Percentiles rank a stretch among this genome's conserved stretches.
These are phyloP conservation scores for Triadica sebifera DNA, from an alignment of 345 rosid species.

Conservation along the genomic window DNA sequence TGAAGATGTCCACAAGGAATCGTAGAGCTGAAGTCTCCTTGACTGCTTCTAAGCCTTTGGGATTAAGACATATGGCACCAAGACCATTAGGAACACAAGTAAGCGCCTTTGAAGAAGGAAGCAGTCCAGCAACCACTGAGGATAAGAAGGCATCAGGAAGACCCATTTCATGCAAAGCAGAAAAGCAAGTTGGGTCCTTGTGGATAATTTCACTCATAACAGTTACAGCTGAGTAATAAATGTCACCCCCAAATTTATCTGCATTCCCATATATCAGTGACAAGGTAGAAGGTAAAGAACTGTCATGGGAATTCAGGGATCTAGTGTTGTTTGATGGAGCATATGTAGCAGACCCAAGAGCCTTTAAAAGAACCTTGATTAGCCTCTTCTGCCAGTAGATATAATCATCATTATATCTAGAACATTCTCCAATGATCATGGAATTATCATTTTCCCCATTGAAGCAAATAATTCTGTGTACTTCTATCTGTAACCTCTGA, in stretches of 20 bases:
- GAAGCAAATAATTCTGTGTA: constrained; percentile 62
- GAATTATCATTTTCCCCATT: constrained; percentile 50
- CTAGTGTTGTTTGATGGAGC: constrained; percentile 69
- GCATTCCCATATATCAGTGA: constrained; percentile 67
- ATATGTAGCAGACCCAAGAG: constrained; percentile 91
- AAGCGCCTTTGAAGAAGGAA: constrained; percentile 94
- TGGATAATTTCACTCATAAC: constrained; percentile 97
- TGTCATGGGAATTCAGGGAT: constrained; percentile 67
- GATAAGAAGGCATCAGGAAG: constrained; percentile 91
- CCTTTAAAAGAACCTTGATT: constrained; percentile 86
- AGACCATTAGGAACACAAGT: constrained; percentile 92
- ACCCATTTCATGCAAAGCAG: constrained; percentile 74
- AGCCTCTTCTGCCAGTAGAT: constrained; percentile 77
- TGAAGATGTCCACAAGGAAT: constrained; percentile 78
- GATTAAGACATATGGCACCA: constrained; percentile 91
- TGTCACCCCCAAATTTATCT: constrained; percentile 89
- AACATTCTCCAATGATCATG: constrained; percentile 56
- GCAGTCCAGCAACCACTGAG: constrained; percentile 75
- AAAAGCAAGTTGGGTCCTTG: constrained; percentile 89
- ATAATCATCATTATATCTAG: constrained; percentile 55
- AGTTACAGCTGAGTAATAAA: constrained; percentile 90
- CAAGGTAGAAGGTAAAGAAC: constrained; percentile 69
- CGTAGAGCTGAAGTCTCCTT: constrained; percentile 75
- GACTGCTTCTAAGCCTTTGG: constrained; percentile 87
- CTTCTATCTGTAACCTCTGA: constrained; percentile 84